Evolutionary conservation across 2,329 filamentous ascomycete genomes (phyloP).

Genomic region (Juglanconis sp.): DNA sequence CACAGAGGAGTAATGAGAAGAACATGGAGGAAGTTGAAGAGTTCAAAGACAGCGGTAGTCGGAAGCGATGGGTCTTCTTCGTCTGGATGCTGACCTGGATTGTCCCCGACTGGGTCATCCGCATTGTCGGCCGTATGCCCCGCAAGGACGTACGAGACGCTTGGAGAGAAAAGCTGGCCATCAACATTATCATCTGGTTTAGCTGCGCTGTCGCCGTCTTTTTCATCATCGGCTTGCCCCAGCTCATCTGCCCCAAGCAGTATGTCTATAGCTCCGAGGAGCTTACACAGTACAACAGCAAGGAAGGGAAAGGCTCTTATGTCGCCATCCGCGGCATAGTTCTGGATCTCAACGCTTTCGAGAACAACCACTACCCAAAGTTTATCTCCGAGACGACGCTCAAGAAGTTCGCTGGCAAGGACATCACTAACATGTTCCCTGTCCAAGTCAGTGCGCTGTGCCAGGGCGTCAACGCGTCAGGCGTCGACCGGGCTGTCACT

Average conservation of each 20-base stretch:
- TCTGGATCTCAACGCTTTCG: constrained; percentile 74
- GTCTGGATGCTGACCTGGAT: constrained; percentile 84
- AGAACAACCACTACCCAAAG: constrained; percentile 74
- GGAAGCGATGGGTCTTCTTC: constrained; percentile 86
- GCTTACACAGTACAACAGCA: constrained; percentile 70
- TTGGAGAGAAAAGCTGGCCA: constrained; percentile 96
- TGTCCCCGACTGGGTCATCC: constrained; percentile 80
- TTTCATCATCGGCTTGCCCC: constrained; percentile 85
- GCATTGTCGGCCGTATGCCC: constrained; percentile 75
- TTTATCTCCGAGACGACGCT: constrained; percentile 58
- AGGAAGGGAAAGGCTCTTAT: constrained; percentile 61
- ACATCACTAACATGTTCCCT: constrained; percentile 87
- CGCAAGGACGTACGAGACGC: constrained; percentile 89
- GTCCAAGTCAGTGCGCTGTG: constrained; percentile 92
- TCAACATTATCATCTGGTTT: constrained; percentile 97
- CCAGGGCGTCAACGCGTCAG: constrained; percentile 63
- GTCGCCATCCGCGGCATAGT: constrained; percentile 85
- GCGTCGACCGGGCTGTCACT: constrained; percentile 67
- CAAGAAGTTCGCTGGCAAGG: constrained; percentile 78
- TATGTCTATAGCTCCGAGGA: constrained; percentile 80
- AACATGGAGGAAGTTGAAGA: constrained; percentile 88
- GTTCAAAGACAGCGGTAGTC: constrained; percentile 69
- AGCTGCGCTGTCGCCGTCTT: constrained; percentile 75
- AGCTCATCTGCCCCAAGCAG: constrained; percentile 86
- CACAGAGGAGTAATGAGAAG: constrained; percentile 90